Base-by-base conservation (phyloP, 176 grass and related monocot species). In the Bothriochloa decipiens region DNA sequence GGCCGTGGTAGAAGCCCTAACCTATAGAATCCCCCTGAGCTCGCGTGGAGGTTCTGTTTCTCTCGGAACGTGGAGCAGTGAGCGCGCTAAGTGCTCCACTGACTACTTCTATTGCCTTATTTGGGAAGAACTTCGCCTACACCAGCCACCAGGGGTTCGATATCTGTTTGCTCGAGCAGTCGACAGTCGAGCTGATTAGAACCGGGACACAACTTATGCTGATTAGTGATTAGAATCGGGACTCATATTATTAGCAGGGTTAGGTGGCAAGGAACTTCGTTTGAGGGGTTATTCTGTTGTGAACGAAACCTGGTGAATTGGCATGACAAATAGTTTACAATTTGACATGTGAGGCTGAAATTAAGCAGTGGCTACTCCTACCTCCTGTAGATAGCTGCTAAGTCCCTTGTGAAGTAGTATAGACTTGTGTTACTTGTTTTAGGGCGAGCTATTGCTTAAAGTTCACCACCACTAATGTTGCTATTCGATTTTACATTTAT, bases 361-460 rank as follows among this genome's bases (percentile, higher is more conserved):
- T 22, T 65, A 65, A 62, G 18, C 43, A 57, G 58, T 29, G 4
- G 8, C 67, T 82, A 29, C 5, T 8, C 5, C 62, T 65, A 28
- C 26, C 62, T 28, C 12, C 62, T 28, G 22, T 57, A 76, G 28
- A 22, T 84, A 28, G 72, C 32, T 84, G 29, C 72, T 75, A 41
- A 76, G 0, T 75, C 29, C n/a, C 27, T 68, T 45, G 36, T 26
- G 40, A 72, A 41, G 14, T 0, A 72, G 53, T 77, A 72, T 32
- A 42, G 37, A 25, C 13, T 17, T 52, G 3, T 32, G 14, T 18
- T 28, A 39, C 15, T 72, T 23, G 22, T 68, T 76, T 58, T 45
- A 14, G 35, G 74, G 26, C 4, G 33, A 65, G 46, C 55, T 43
- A 11, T 71, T 63, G 39, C 40, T 11, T 68, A 12, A 50, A 64